A percentile compares a stretch with the other conserved stretches of the same genome.
Conservation (phyloP, 345 rosid species). For the Clarkia xantiana region DNA sequence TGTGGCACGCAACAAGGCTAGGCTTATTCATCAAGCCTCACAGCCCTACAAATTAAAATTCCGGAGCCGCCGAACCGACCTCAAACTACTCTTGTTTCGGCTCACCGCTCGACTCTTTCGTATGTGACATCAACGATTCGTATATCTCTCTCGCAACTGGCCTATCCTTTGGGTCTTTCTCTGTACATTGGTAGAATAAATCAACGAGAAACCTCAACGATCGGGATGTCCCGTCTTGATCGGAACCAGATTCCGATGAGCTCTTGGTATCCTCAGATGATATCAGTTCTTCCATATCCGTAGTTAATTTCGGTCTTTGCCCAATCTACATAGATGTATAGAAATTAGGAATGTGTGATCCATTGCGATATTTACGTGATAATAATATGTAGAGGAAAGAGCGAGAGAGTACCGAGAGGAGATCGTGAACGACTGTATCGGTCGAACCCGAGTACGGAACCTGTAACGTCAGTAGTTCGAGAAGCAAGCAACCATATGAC, state of each 20-base stretch:
- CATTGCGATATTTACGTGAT: background rate
- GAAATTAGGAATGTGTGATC: background rate
- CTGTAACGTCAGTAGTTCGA: slow-evolving; percentile 72
- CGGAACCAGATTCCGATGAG: slow-evolving; percentile 13
- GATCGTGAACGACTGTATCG: slow-evolving; percentile 53
- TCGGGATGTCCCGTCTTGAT: slow-evolving; percentile 19
- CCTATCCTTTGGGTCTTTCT: slow-evolving; percentile 52
- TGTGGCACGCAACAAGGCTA: no score
- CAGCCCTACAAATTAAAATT: slow-evolving; percentile 6
- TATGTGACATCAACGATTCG: slow-evolving; percentile 23
- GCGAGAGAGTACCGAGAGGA: slow-evolving; percentile 38
- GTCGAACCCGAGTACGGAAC: slow-evolving; percentile 51
- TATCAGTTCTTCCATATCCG: slow-evolving; percentile 36
- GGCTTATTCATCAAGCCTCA: slow-evolving; percentile 3
- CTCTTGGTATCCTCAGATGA: slow-evolving; percentile 19
- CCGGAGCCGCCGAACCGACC: slow-evolving; percentile 1
- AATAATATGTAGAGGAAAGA: background rate
- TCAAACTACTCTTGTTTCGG: slow-evolving; percentile 2
- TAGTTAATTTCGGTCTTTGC: slow-evolving; percentile 49
- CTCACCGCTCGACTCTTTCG: slow-evolving; percentile 8
- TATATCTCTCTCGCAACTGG: slow-evolving; percentile 48
- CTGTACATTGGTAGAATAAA: slow-evolving; percentile 53
- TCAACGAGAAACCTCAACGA: slow-evolving; percentile 53
- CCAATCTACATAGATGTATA: slow-evolving; percentile 37
- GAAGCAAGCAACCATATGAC: slow-evolving; percentile 88